phyloP scores from a whole-genome alignment of 2,329 filamentous ascomycete species.

The Ophiosphaerella herpotricha region DNA sequence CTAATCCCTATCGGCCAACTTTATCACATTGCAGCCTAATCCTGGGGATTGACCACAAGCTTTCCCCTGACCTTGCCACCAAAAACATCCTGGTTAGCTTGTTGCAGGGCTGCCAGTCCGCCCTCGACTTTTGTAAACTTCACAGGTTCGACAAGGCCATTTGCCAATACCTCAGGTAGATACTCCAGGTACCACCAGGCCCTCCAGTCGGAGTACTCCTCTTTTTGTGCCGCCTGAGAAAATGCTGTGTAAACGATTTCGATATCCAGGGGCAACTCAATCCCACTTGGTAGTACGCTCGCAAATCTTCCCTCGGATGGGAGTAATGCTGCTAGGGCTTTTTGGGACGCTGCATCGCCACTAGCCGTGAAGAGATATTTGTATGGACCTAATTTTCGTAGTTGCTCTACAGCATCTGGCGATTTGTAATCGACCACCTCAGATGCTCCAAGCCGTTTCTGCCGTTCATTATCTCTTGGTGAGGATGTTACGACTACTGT shows the following conservation, averaged over 20 bases:
- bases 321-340: constrained; percentile 27
- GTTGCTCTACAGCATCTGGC: constrained; percentile 24
- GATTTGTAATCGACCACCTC: constrained; percentile 33
- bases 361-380: constrained; percentile 34
- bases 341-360: constrained; percentile 29
- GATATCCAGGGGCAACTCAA: constrained; percentile 28
- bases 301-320: constrained; percentile 26
- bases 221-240: constrained; percentile 30
- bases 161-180: constrained; percentile 26
- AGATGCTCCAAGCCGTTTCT: constrained; percentile 28
- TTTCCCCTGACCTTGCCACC: constrained; percentile 28
- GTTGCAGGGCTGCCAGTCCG: constrained; percentile 25
- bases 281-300: constrained; percentile 24
- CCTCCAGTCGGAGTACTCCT: constrained; percentile 24
- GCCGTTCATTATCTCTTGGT: constrained; percentile 25
- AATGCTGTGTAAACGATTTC: constrained; percentile 30
- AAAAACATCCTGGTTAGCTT: constrained; percentile 28
- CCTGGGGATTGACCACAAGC: constrained; percentile 30
- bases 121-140: constrained; percentile 29
- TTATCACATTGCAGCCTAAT: constrained; percentile 10
- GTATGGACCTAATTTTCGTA: constrained; percentile 28
- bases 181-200: constrained; percentile 33
- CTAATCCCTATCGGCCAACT: no score
- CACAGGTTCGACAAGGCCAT: constrained; percentile 26
- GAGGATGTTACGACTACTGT: constrained; percentile 32